Percentiles rank a stretch among this genome's conserved stretches.
phyloP scores from a whole-genome alignment of 495 filamentous ascomycete species.

The Astrothelium subdiscretum region DNA sequence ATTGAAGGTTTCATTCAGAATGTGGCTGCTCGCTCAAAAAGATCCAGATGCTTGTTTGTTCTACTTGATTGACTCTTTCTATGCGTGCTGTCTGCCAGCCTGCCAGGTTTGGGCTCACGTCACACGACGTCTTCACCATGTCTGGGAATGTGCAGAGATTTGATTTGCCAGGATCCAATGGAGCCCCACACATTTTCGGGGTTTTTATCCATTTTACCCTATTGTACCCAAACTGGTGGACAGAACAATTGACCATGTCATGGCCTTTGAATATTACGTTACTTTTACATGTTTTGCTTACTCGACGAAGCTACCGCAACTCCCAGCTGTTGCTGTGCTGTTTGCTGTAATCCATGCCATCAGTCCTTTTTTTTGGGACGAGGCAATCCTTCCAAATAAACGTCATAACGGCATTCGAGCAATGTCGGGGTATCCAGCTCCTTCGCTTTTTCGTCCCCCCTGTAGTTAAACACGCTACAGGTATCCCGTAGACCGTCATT shows the following conservation, averaged over 20 bases:
- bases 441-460: not conserved
- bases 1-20: not conserved
- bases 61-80: not conserved
- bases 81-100: not conserved
- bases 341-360: not conserved
- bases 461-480: too few species aligned
- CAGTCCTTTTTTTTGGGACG: not conserved
- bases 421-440: not conserved
- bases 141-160: not conserved
- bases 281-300: not conserved
- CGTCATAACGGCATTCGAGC: not conserved
- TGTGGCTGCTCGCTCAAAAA: not conserved
- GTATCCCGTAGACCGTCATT: too few species aligned
- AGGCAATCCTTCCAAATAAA: not conserved
- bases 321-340: not conserved
- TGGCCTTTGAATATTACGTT: too few species aligned
- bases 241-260: not conserved
- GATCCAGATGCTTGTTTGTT: not conserved
- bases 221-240: not conserved
- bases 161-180: not conserved
- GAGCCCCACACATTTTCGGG: not conserved
- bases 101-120: not conserved
- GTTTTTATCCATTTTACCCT: not conserved
- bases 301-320: not conserved
- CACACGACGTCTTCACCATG: constrained; percentile 2